A percentile compares a stretch with the other conserved stretches of the same genome.
Conservation (phyloP, 768 basidiomycete species). For the Coprinopsis strossmayeri region DNA sequence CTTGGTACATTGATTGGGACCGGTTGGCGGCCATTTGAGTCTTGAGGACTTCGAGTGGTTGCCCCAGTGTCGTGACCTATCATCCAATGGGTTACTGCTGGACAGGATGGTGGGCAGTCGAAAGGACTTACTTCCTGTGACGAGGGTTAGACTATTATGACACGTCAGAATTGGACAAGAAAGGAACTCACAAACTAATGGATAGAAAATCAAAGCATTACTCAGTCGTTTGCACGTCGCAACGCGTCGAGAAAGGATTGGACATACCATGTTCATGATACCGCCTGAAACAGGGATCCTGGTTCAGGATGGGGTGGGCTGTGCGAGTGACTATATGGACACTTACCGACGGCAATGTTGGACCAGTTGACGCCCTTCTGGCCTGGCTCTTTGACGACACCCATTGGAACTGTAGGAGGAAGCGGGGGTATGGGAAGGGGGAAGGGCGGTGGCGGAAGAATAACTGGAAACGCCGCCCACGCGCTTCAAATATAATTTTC, state of each 20-base stretch:
- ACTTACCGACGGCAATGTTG: conserved; percentile 89
- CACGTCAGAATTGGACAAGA: conserved; percentile 14
- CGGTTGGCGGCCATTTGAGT: conserved; percentile 99
- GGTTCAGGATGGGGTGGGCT: conserved; percentile 14
- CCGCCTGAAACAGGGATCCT: conserved; percentile 49
- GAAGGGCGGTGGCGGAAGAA: conserved; percentile 17
- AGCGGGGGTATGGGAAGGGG: conserved; percentile 15
- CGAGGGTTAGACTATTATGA: conserved; percentile 10
- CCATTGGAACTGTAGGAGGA: conserved; percentile 42
- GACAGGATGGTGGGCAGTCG: conserved; percentile 6
- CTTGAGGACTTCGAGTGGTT: conserved; percentile 96
- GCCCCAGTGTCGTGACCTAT: conserved; percentile 95
- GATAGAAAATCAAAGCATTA: conserved; percentile 4
- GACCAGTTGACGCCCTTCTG: conserved; percentile 92
- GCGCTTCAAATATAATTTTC: conserved; percentile 17
- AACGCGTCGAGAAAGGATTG: conserved; percentile 10
- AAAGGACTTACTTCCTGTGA: conserved; percentile 65
- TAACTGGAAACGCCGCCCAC: conserved; percentile 15
- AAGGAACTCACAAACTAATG: conserved; percentile 46
- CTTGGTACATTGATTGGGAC: conserved; percentile 83
- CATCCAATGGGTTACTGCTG: conserved; percentile 1
- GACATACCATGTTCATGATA: conserved; percentile 95
- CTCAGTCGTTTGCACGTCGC: conserved; percentile 10
- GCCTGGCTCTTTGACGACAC: conserved; percentile 79
- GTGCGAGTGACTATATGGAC: conserved; percentile 12